A percentile compares a stretch with the other conserved stretches of the same genome.
phyloP scores from a whole-genome alignment of 805 yeast genomes.

The Zygotorulaspora sp. region DNA sequence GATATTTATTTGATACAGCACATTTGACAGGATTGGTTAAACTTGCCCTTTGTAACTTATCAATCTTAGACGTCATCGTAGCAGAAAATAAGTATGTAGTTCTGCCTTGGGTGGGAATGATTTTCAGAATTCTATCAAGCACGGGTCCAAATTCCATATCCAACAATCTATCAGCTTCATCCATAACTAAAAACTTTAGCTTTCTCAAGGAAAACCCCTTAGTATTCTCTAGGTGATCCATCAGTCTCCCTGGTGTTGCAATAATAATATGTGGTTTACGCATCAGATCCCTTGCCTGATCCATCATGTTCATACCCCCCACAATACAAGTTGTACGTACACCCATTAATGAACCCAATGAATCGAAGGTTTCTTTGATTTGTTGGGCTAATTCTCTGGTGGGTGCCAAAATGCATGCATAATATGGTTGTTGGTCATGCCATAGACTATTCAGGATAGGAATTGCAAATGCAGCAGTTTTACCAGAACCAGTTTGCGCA shows the following conservation, averaged over 20 bases:
- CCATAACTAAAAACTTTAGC: conserved; percentile 82
- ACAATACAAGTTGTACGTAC: conserved; percentile 83
- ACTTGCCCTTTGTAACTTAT: conserved; percentile 90
- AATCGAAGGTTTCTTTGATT: conserved; percentile 92
- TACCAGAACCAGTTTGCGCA: conserved; percentile 98
- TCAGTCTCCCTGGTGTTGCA: conserved; percentile 91
- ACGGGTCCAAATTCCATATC: conserved; percentile 98
- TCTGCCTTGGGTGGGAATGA: conserved; percentile 75
- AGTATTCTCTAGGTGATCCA: conserved; percentile 91
- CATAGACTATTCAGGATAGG: conserved; percentile 90
- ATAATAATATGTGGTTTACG: conserved; percentile 91
- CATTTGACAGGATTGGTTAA: conserved; percentile 83
- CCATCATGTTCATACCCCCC: conserved; percentile 99
- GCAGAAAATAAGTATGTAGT: conserved; percentile 89
- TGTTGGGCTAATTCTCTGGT: conserved; percentile 83
- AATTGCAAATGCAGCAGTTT: conserved; percentile 96
- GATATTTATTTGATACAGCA: conserved; percentile 81
- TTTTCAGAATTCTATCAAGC: conserved; percentile 74
- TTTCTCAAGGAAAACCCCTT: conserved; percentile 81
- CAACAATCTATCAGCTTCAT: conserved; percentile 92
- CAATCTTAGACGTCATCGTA: conserved; percentile 95
- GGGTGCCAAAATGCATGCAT: conserved; percentile 83
- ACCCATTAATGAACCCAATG: conserved; percentile 88
- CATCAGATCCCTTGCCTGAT: conserved; percentile 90
- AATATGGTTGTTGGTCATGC: conserved; percentile 83